Evolutionary conservation across 139 green algal genomes (phyloP), one percentile per base, ranked within the genome.

Genomic region (Diplosphaera chodatii): DNA sequence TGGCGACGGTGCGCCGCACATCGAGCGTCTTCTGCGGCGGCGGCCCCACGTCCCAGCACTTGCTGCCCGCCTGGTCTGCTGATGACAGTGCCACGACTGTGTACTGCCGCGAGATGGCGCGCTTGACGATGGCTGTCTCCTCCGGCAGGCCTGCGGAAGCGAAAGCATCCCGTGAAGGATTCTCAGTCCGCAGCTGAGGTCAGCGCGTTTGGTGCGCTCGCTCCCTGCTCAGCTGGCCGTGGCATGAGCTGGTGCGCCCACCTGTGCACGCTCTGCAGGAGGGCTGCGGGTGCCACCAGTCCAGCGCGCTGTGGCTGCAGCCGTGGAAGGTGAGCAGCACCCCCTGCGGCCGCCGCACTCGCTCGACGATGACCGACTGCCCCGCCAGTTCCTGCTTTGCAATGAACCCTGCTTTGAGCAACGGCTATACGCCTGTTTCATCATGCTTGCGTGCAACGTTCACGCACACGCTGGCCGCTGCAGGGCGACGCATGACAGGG

Each of bases 291-390:
- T 69, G 78, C 77, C 81, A 90, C 48, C 75, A 90, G 77, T 92
- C 86, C 8, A 71, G 72, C 27, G 78, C 84, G 1, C 56, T 70
- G 48, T 92, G 87, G 55, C 64, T 76, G 74, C 87, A 92, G 40
- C 87, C 86, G 40, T 92, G 87, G 37, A 82, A 80, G 0, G 82
- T 55, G 27, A 90, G 77, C 33, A 90, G 10, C 15, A 90, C 75
- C 18, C 69, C 82, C 40, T 74, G 69, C 13, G 71, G 64, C 8
- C 25, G 13, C 18, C 3, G 48, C 48, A 59, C 48, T 5, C 48
- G 48, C 48, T 59, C 48, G 13, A 59, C 25, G 48, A 59, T 59
- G 48, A 59, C 10, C 13, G 22, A n/a, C 48, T 59, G 48, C 48
- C 48, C 48, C 3, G 18, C 22, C 22, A 59, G 48, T 18, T 59